Conservation (phyloP, 345 rosid genomes). For the Acer negundo region DNA sequence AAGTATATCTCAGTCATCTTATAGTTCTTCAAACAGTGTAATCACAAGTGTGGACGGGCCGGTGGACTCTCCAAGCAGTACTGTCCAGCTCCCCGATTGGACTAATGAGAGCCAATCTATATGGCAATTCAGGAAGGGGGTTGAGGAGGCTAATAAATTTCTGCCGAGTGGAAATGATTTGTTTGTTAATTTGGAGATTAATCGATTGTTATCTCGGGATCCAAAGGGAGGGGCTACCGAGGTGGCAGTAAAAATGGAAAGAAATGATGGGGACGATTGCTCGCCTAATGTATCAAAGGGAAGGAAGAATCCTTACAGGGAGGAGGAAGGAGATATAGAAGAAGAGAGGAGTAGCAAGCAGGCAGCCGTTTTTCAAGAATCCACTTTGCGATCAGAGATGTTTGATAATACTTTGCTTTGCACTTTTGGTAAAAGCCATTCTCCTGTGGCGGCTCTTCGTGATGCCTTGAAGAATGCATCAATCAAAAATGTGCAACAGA, state of each 20-base stretch:
- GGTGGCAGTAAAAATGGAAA: conserved; percentile 39
- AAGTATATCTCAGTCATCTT: conserved; percentile 47
- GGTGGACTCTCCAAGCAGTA: conserved; percentile 53
- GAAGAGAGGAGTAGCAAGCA: conserved; percentile 79
- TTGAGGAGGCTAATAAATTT: conserved; percentile 74
- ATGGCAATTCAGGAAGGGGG: conserved; percentile 72
- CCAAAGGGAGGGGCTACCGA: conserved; percentile 21
- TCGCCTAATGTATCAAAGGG: conserved; percentile 36
- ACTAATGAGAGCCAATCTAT: conserved; percentile 56
- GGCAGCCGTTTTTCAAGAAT: conserved; percentile 64
- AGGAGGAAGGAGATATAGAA: conserved; percentile 45
- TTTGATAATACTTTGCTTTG: conserved; percentile 73
- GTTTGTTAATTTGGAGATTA: conserved; percentile 37
- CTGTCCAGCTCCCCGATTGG: conserved; percentile 39
- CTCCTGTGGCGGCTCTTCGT: conserved; percentile 51
- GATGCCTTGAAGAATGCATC: conserved; percentile 57
- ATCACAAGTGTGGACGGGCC: conserved; percentile 43
- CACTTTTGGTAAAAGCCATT: conserved; percentile 30
- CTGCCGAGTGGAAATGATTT: conserved; percentile 51
- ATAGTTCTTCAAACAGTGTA: conserved; percentile 47
- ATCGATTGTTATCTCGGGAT: conserved; percentile 18
- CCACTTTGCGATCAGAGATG: conserved; percentile 56
- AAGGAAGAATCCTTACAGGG: conserved; percentile 53
- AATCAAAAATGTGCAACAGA: conserved; percentile 33
- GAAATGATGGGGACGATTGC: conserved; percentile 27